phyloP scores from a whole-genome alignment of 768 basidiomycete species.

The Boletus eberwhitei region DNA sequence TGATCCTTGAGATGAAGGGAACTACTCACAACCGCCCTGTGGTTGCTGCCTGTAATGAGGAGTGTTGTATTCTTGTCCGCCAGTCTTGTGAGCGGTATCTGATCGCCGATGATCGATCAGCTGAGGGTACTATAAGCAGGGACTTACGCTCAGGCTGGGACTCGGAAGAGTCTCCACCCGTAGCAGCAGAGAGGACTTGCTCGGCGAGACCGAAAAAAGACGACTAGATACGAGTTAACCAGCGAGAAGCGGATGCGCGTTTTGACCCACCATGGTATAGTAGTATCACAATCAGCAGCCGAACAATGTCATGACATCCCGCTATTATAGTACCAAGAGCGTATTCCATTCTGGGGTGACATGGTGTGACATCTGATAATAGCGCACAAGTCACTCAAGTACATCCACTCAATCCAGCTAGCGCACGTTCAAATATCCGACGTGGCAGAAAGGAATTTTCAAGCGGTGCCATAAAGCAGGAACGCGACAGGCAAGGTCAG shows the following conservation, averaged over 20 bases:
- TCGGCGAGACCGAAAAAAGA: conserved; percentile 68
- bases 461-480: not conserved
- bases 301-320: conserved; percentile 7
- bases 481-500: not conserved
- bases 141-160: conserved; percentile 4
- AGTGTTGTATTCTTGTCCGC: conserved; percentile 61
- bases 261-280: conserved; percentile 28
- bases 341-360: conserved; percentile 23
- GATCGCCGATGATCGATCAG: conserved; percentile 12
- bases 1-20: conserved; percentile 2
- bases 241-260: not conserved
- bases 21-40: conserved; percentile 25
- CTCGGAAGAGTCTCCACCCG: conserved; percentile 11
- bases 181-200: conserved; percentile 54
- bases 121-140: not conserved
- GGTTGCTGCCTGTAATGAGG: conserved; percentile 42
- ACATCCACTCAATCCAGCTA: not conserved
- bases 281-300: conserved; percentile 5
- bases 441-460: not conserved
- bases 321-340: conserved; percentile 8
- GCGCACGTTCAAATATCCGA: not conserved
- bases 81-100: conserved; percentile 53
- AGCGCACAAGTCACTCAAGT: not conserved
- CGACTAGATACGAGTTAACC: conserved; percentile 42
- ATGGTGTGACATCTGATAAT: conserved; percentile 13